A percentile compares a stretch with the other conserved stretches of the same genome.
Evolutionary conservation across 163 green algal genomes (phyloP).

Genomic region (Botryococcus braunii): DNA sequence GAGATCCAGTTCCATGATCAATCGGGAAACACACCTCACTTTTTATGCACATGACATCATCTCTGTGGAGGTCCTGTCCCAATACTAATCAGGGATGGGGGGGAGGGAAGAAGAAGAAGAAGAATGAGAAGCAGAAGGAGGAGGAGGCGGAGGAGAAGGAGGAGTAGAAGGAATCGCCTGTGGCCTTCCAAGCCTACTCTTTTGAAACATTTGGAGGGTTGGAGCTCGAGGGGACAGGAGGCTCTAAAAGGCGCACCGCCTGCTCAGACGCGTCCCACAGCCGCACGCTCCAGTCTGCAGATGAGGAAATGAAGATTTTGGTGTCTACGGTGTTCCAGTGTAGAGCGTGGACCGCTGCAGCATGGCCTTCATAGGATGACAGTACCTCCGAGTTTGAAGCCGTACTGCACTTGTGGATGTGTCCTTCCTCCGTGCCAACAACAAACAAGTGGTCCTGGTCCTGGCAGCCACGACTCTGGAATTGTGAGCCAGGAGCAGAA

Average conservation of each 20-base stretch:
- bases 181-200: no score
- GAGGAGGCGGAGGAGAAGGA: neutral
- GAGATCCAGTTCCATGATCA: no score
- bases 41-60: no score
- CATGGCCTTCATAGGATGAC: slow-evolving; percentile 57
- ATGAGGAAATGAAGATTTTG: slow-evolving; percentile 70
- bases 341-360: slow-evolving; percentile 72
- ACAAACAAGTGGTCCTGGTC: slow-evolving; percentile 64
- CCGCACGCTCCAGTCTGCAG: slow-evolving; percentile 83
- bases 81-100: no score
- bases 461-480: slow-evolving; percentile 11
- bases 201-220: no score
- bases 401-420: slow-evolving; percentile 78
- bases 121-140: neutral
- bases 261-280: slow-evolving; percentile 71
- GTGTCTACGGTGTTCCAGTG: slow-evolving; percentile 73
- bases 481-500: neutral
- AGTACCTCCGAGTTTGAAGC: slow-evolving; percentile 68
- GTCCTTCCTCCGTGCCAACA: slow-evolving; percentile 81
- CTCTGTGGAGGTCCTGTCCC: no score
- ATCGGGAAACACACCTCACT: no score
- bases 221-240: no score
- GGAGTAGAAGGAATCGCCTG: neutral
- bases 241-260: neutral
- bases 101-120: neutral